A percentile compares a stretch with the other conserved stretches of the same genome.
Conservation (phyloP, 2,329 filamentous ascomycete species). For the Ceratocystis cubensis region DNA sequence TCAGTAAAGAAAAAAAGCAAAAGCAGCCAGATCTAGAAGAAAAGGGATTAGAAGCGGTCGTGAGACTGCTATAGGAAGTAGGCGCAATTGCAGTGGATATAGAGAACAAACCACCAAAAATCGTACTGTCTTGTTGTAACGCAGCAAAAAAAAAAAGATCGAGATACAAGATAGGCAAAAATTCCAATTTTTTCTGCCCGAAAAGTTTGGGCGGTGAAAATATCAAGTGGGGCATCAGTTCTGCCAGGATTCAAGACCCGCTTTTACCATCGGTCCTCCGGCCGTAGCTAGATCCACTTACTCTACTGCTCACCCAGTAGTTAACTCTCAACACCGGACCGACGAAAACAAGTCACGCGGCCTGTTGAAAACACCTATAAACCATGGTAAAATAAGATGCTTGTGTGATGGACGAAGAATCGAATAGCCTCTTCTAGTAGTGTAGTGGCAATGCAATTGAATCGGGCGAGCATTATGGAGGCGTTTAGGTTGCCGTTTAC, state of each 20-base stretch:
- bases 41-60: not conserved
- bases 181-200: constrained; percentile 23
- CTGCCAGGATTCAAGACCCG: not conserved
- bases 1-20: not conserved
- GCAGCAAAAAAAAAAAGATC: constrained; percentile 2
- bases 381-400: too few species aligned
- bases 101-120: not conserved
- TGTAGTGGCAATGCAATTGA: too few species aligned
- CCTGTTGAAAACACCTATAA: not conserved
- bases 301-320: not conserved
- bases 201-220: constrained; percentile 30
- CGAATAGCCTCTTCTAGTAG: too few species aligned
- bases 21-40: not conserved
- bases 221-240: not conserved
- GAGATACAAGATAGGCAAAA: constrained; percentile 21
- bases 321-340: not conserved
- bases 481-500: too few species aligned
- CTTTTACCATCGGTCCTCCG: not conserved
- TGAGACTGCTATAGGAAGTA: not conserved
- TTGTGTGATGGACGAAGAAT: too few species aligned
- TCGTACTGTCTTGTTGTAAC: not conserved
- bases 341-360: not conserved
- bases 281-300: not conserved
- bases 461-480: too few species aligned
- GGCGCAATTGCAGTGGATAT: not conserved